phyloP scores from a whole-genome alignment of 73 alveolate species.

The Tetrahymena borealis region DNA sequence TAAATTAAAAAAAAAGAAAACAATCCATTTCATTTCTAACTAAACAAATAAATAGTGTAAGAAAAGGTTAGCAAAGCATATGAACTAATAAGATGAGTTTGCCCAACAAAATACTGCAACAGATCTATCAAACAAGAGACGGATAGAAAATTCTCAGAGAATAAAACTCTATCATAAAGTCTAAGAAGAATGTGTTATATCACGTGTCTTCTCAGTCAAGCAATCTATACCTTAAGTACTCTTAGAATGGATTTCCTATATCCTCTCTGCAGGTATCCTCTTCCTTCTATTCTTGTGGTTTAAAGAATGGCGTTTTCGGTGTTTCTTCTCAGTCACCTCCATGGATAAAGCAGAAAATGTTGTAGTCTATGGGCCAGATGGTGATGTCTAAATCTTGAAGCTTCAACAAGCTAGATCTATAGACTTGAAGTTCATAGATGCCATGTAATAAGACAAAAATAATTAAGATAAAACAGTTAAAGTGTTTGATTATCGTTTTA shows the following conservation, averaged over 20 bases:
- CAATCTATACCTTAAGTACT: background rate
- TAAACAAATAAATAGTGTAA: background rate
- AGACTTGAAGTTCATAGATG: background rate
- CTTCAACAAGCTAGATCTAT: background rate
- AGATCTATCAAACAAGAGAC: background rate
- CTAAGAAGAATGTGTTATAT: background rate
- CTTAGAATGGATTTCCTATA: background rate
- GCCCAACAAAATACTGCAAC: background rate
- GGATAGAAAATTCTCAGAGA: background rate
- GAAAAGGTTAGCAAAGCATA: background rate
- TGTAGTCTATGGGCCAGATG: background rate
- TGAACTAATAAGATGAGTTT: background rate
- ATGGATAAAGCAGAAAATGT: background rate
- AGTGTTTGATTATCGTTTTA: background rate
- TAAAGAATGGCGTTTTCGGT: background rate
- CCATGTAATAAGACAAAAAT: background rate
- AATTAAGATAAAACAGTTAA: background rate
- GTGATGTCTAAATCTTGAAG: background rate
- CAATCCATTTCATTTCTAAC: background rate
- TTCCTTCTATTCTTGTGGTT: background rate
- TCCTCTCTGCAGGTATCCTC: background rate
- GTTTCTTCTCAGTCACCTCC: background rate
- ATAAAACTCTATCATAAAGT: background rate
- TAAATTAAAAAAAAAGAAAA: background rate
- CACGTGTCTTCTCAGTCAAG: background rate